These are phyloP conservation scores for Cyclotella sp. DNA, from an alignment of 108 stramenopile genomes.

Conservation along the genomic window DNA sequence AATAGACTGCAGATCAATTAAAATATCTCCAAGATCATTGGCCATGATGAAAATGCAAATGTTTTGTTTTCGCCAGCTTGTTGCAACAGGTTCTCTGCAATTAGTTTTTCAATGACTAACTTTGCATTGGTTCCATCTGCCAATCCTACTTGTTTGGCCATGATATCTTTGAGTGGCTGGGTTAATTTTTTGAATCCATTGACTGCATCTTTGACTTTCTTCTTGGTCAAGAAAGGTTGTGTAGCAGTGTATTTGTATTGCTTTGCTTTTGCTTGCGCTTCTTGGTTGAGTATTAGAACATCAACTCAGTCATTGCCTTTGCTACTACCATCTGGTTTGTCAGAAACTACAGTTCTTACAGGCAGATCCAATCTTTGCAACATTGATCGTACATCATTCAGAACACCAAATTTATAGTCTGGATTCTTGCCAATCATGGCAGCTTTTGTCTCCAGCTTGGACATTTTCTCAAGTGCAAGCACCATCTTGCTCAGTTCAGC, in stretches of 20 bases:
- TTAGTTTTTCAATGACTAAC: slow-evolving; percentile 41
- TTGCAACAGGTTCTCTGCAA: slow-evolving; percentile 34
- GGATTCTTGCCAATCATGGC: not conserved
- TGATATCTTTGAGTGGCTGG: no score
- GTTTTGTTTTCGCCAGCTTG: slow-evolving; percentile 32
- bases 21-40: slow-evolving; percentile 42
- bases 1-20: slow-evolving; percentile 64
- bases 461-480: no score
- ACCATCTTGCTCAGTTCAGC: no score
- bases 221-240: slow-evolving; percentile 26
- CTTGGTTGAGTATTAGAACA: not conserved
- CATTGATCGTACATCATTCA: slow-evolving; percentile 12
- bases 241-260: slow-evolving; percentile 15
- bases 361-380: not conserved
- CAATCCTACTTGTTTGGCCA: slow-evolving; percentile 41
- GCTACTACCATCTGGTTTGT: no score
- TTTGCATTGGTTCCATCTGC: slow-evolving; percentile 45
- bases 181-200: slow-evolving; percentile 28
- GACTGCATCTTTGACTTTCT: slow-evolving; percentile 51
- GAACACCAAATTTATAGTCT: not conserved
- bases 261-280: slow-evolving; percentile 18
- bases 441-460: slow-evolving; percentile 32
- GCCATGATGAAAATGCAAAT: slow-evolving; percentile 28
- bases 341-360: no score
- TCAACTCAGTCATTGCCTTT: not conserved